phyloP scores from a whole-genome alignment of 805 yeast species.

The Spathaspora boniae region DNA sequence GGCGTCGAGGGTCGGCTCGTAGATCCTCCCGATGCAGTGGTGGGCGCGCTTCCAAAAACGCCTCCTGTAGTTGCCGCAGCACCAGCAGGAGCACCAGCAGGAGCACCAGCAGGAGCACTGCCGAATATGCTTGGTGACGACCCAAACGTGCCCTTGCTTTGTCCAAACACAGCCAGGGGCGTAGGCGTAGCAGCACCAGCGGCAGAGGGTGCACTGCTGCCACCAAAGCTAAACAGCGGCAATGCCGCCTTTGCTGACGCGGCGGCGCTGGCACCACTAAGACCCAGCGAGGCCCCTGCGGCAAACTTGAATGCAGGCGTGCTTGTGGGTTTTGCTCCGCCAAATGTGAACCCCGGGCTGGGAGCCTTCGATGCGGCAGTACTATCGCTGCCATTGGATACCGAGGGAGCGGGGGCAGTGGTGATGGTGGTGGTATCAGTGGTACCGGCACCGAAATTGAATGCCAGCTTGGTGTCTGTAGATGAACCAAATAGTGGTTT shows the following conservation, averaged over 20 bases:
- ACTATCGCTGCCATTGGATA: too few relatives aligned
- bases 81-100: not conserved
- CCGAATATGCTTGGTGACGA: too few relatives aligned
- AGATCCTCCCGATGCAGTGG: too few relatives aligned
- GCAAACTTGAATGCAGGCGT: slow-evolving; percentile 11
- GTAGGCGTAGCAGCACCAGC: slow-evolving; percentile 6
- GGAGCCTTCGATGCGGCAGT: not conserved
- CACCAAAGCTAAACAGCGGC: not conserved
- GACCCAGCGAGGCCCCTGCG: slow-evolving; percentile 7
- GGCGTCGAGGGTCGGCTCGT: slow-evolving; percentile 1
- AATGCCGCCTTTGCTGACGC: slow-evolving; percentile 2
- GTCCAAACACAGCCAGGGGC: not conserved
- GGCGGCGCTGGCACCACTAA: not conserved
- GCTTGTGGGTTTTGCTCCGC: slow-evolving; percentile 1
- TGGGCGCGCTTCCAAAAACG: too few relatives aligned
- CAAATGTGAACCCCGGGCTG: slow-evolving; percentile 8
- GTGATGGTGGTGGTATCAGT: not conserved
- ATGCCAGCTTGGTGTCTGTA: slow-evolving; percentile 3
- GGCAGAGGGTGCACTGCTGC: slow-evolving; percentile 1
- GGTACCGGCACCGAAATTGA: slow-evolving; percentile 10
- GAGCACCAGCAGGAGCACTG: not conserved
- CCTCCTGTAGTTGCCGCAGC: too few relatives aligned
- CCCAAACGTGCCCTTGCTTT: too few relatives aligned
- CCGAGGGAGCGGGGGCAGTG: too few relatives aligned
- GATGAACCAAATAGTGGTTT: not conserved